phyloP scores from a whole-genome alignment of 306 rosid genomes.

The Pyrus bretschneideri region DNA sequence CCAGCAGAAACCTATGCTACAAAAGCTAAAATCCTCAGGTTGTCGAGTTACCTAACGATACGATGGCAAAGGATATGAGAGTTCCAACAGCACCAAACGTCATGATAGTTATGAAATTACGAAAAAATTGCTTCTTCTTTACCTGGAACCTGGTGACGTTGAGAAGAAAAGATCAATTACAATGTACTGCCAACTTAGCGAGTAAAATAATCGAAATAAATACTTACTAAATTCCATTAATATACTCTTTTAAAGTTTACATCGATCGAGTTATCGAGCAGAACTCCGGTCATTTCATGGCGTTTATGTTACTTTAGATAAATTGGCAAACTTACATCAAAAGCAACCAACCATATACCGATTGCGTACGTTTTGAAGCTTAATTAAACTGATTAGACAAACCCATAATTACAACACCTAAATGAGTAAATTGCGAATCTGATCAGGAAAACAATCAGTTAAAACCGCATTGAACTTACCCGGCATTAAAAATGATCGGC shows the following conservation, averaged over 20 bases:
- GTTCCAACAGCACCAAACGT: conserved; percentile 92
- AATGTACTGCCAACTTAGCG: background rate
- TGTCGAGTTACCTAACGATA: conserved; percentile 63
- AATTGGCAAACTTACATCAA: too few species aligned
- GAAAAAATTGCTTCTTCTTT: conserved; percentile 94
- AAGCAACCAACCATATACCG: too few species aligned
- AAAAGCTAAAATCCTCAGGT: background rate
- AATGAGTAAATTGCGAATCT: background rate
- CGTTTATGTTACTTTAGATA: background rate
- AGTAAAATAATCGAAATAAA: background rate
- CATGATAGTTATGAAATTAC: conserved; percentile 83
- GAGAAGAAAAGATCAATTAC: background rate
- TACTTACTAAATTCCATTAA: background rate
- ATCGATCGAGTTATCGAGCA: background rate
- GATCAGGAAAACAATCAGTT: too few species aligned
- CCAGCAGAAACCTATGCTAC: background rate
- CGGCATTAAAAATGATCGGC: conserved; percentile 97
- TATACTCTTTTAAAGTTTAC: background rate
- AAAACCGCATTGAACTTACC: conserved; percentile 34
- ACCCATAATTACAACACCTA: background rate
- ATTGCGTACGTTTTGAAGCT: too few species aligned
- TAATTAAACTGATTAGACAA: background rate
- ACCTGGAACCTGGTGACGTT: conserved; percentile 73
- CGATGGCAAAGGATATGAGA: conserved; percentile 76
- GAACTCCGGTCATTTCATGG: background rate